Conservation (phyloP, 2,329 filamentous ascomycete genomes). For the Diaporthe helianthi region DNA sequence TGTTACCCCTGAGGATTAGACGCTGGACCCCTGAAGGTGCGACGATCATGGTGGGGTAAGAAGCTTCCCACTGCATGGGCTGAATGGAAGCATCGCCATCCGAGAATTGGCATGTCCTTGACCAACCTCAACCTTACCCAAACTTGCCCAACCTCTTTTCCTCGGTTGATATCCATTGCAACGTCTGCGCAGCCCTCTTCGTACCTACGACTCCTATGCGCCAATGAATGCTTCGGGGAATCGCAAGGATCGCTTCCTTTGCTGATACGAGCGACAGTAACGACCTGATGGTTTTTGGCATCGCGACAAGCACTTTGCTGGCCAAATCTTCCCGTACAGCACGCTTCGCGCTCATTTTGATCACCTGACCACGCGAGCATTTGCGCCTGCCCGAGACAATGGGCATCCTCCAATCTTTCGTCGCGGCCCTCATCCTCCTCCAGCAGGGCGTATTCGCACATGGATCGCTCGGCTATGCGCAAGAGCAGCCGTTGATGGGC, state of each 20-base stretch:
- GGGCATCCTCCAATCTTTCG: constrained; percentile 1
- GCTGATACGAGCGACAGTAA: constrained; percentile 6
- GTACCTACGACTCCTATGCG: neutral
- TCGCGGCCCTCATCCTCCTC: constrained; percentile 3
- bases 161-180: neutral
- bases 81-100: constrained; percentile 5
- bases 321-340: neutral
- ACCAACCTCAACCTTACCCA: neutral
- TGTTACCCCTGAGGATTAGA: constrained; percentile 11
- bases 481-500: constrained; percentile 44
- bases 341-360: neutral
- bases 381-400: constrained; percentile 4
- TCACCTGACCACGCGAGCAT: neutral
- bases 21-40: constrained; percentile 16
- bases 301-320: neutral
- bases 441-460: neutral
- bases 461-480: constrained; percentile 26
- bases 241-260: constrained; percentile 4
- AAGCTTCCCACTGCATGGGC: constrained; percentile 9
- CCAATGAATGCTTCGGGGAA: neutral
- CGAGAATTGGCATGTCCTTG: constrained; percentile 16
- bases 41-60: constrained; percentile 16
- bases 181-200: neutral
- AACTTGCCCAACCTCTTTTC: neutral
- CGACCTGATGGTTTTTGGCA: neutral